A percentile compares a stretch with the other conserved stretches of the same genome.
These are phyloP conservation scores for Ceratobasidium sp. DNA, from an alignment of 1,284 basidiomycete genomes.

Conservation along the genomic window DNA sequence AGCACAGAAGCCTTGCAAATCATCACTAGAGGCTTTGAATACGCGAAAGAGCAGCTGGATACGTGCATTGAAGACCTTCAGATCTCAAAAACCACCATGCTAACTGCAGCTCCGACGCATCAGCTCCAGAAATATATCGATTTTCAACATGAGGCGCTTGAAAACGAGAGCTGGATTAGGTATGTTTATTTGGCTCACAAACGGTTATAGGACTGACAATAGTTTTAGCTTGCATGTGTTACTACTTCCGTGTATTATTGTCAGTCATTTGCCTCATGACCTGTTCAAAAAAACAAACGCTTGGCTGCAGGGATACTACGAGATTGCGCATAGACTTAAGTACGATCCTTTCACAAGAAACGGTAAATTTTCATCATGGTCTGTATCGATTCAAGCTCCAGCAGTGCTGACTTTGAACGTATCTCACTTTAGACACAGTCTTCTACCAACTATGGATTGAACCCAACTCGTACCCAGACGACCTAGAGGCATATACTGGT, in stretches of 20 bases:
- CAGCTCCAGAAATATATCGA: neutral
- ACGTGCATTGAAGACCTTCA: neutral
- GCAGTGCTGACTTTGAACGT: too few relatives aligned
- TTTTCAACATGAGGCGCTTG: neutral
- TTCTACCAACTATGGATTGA: slow-evolving; percentile 6
- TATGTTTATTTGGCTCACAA: neutral
- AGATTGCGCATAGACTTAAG: neutral
- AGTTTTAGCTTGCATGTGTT: neutral
- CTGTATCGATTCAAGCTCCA: too few relatives aligned
- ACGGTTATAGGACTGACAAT: neutral
- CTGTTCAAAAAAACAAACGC: too few relatives aligned
- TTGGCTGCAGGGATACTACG: neutral
- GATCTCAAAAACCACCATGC: neutral
- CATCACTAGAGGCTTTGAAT: neutral
- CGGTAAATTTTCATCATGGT: neutral
- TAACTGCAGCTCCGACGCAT: neutral
- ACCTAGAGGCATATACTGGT: neutral
- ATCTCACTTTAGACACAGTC: neutral
- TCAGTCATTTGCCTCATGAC: neutral
- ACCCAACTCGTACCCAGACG: neutral
- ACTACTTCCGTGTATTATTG: neutral
- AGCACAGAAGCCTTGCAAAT: neutral
- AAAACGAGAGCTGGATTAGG: neutral
- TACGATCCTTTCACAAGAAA: neutral
- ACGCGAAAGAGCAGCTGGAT: neutral